A percentile compares a stretch with the other conserved stretches of the same genome.
Evolutionary conservation across 345 rosid species (phyloP).

Genomic region (Rhodamnia argentea): DNA sequence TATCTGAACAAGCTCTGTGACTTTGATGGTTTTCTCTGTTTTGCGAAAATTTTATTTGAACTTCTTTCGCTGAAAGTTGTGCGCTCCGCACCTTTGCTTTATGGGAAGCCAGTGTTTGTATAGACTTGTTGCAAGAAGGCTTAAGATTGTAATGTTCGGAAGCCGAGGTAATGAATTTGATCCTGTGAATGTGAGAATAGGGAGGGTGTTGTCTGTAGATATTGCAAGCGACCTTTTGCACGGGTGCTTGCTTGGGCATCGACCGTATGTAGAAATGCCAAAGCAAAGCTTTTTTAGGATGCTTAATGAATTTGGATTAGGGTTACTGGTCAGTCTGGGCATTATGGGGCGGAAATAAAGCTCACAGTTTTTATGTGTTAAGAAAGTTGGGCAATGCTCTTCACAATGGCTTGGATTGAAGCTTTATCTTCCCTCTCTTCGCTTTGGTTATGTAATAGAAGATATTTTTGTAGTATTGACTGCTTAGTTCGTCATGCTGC

Average conservation of each 20-base stretch:
- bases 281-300: neutral
- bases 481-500: neutral
- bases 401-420: neutral
- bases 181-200: neutral
- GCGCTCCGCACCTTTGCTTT: neutral
- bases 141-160: neutral
- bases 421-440: neutral
- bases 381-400: neutral
- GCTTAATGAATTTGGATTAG: neutral
- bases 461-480: neutral
- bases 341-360: neutral
- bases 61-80: neutral
- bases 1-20: neutral
- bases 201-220: neutral
- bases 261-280: neutral
- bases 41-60: neutral
- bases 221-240: neutral
- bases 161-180: neutral
- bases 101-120: neutral
- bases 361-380: neutral
- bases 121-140: neutral
- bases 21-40: neutral
- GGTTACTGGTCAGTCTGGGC: neutral
- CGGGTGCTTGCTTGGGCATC: neutral
- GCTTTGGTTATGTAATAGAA: neutral